These are phyloP conservation scores for Cytospora piceicola DNA, from an alignment of 2,329 filamentous ascomycete genomes.

Conservation along the genomic window DNA sequence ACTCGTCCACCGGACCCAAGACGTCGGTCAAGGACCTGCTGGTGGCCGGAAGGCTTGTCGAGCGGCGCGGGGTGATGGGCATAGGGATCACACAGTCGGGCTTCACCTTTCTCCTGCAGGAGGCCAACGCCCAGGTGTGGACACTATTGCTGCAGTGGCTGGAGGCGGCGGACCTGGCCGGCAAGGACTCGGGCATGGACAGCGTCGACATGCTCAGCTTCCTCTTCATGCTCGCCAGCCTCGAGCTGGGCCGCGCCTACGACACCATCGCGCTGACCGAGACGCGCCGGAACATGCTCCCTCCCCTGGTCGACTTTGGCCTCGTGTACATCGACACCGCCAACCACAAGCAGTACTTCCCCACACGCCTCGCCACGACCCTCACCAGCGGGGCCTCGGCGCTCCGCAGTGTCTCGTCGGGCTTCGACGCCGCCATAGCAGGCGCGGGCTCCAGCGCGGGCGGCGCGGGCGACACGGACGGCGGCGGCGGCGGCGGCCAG, in stretches of 20 bases:
- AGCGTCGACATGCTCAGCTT: slow-evolving; percentile 94
- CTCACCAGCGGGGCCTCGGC: slow-evolving; percentile 76
- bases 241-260: slow-evolving; percentile 91
- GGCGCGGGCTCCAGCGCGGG: slow-evolving; percentile 63
- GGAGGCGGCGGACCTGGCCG: slow-evolving; percentile 69
- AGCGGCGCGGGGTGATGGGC: slow-evolving; percentile 49
- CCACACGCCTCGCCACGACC: slow-evolving; percentile 90
- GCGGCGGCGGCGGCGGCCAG: slow-evolving; percentile 45
- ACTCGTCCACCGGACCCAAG: slow-evolving; percentile 61
- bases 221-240: slow-evolving; percentile 90
- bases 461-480: slow-evolving; percentile 68
- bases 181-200: slow-evolving; percentile 63
- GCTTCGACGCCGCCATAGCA: slow-evolving; percentile 67
- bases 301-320: slow-evolving; percentile 87
- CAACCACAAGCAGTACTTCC: slow-evolving; percentile 72
- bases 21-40: slow-evolving; percentile 84
- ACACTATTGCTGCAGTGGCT: slow-evolving; percentile 92
- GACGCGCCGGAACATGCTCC: slow-evolving; percentile 85
- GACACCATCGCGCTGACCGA: slow-evolving; percentile 81
- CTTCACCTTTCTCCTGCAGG: slow-evolving; percentile 92
- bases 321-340: slow-evolving; percentile 75
- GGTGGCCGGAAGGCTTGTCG: slow-evolving; percentile 78
- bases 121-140: slow-evolving; percentile 97
- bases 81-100: slow-evolving; percentile 88
- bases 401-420: slow-evolving; percentile 70